These are phyloP conservation scores for Marasmius oreades DNA, from an alignment of 1,284 basidiomycete genomes.

Conservation along the genomic window DNA sequence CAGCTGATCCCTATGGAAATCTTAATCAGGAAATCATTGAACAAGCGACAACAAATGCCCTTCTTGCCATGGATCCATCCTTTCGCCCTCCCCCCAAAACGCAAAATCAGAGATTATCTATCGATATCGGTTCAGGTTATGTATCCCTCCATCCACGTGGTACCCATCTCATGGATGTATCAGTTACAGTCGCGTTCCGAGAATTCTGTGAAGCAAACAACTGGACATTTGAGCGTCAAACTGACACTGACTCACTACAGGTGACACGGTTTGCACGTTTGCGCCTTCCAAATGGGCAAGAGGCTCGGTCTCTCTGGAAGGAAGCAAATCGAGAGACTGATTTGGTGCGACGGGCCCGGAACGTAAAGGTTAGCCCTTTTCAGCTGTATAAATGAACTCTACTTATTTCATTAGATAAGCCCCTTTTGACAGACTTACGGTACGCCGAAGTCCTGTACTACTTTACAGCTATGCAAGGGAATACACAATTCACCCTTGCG, in stretches of 20 bases:
- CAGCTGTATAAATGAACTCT: not conserved
- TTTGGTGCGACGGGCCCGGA: constrained; percentile 19
- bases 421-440: constrained; percentile 7
- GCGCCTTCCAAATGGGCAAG: constrained; percentile 26
- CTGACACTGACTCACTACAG: no score
- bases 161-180: not conserved
- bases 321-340: constrained; percentile 12
- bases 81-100: not conserved
- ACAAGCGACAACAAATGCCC: constrained; percentile 13
- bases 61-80: constrained; percentile 17
- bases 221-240: not conserved
- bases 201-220: not conserved
- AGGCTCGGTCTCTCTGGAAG: constrained; percentile 23
- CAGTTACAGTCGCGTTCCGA: not conserved
- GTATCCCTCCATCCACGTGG: not conserved
- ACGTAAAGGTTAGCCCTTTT: constrained; percentile 22
- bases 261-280: constrained; percentile 24
- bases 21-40: not conserved
- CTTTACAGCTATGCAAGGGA: not conserved
- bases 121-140: not conserved
- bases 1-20: constrained; percentile 15
- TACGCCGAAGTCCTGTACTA: constrained; percentile 24
- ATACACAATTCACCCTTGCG: not conserved
- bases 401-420: constrained; percentile 6
- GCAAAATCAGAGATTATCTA: not conserved